Conservation (phyloP, 495 filamentous ascomycete genomes). For the Xylaria bambusicola region DNA sequence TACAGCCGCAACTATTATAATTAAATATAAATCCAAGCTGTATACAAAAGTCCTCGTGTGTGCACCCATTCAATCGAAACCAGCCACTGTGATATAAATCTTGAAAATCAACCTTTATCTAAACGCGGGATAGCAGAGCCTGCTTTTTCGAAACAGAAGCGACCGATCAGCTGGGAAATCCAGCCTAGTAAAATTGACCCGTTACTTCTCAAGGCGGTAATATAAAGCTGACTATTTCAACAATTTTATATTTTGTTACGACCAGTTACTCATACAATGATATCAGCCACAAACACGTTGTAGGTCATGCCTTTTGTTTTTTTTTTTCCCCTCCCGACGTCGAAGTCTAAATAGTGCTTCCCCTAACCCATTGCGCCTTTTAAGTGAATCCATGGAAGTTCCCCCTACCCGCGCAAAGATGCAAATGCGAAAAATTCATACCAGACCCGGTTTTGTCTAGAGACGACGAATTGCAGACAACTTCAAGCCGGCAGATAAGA, state of each 20-base stretch:
- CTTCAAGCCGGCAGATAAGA: slow-evolving; percentile 6
- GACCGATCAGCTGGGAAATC: too few species aligned
- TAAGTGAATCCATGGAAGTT: slow-evolving; percentile 27
- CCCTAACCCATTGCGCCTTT: slow-evolving; percentile 28
- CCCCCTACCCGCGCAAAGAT: slow-evolving; percentile 28
- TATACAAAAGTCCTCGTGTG: too few species aligned
- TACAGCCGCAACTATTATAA: too few species aligned
- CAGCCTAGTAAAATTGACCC: too few species aligned
- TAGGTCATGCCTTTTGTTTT: slow-evolving; percentile 29
- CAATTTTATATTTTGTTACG: slow-evolving; percentile 13
- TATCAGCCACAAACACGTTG: slow-evolving; percentile 6
- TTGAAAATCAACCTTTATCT: too few species aligned
- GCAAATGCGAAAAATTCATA: slow-evolving; percentile 32
- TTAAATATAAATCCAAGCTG: too few species aligned
- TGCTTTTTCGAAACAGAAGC: too few species aligned
- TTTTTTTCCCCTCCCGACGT: slow-evolving; percentile 34
- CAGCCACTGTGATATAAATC: too few species aligned
- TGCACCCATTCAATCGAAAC: too few species aligned
- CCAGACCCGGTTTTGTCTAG: slow-evolving; percentile 33
- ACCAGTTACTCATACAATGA: slow-evolving; percentile 19
- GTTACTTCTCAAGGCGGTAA: too few species aligned
- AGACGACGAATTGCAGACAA: slow-evolving; percentile 11
- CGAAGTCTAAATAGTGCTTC: slow-evolving; percentile 32
- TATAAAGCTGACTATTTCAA: not conserved
- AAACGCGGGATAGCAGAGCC: too few species aligned